Evolutionary conservation across 139 green algal species (phyloP).

Genomic region (Astrephomene gubernaculifera): DNA sequence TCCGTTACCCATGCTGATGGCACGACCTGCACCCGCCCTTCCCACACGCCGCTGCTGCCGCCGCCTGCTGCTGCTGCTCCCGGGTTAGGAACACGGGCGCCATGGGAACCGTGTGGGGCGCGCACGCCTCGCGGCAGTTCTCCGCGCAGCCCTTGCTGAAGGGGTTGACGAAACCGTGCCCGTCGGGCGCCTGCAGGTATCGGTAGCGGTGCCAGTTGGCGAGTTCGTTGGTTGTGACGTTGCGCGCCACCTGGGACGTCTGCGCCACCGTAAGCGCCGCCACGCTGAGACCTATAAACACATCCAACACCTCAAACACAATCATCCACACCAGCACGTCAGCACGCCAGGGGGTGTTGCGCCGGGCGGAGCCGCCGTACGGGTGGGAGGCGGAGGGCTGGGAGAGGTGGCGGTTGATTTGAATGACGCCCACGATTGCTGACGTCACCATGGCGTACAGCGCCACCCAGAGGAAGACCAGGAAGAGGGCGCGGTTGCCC

Average conservation of each 20-base stretch:
- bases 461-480: conserved; percentile 91
- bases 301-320: conserved; percentile 85
- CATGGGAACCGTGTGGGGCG: conserved; percentile 45
- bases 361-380: too few species aligned
- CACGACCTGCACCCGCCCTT: conserved; percentile 29
- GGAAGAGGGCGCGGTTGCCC: conserved; percentile 85
- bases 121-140: conserved; percentile 70
- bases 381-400: too few species aligned
- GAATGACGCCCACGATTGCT: conserved; percentile 62
- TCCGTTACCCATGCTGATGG: too few species aligned
- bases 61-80: neutral
- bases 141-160: conserved; percentile 57
- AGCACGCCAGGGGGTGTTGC: conserved; percentile 3
- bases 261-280: conserved; percentile 85
- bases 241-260: conserved; percentile 78
- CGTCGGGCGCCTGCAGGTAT: conserved; percentile 78
- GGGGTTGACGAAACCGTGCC: conserved; percentile 87
- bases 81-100: conserved; percentile 54
- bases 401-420: conserved; percentile 54
- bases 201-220: conserved; percentile 94
- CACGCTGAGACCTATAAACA: conserved; percentile 87
- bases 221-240: conserved; percentile 98
- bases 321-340: conserved; percentile 60
- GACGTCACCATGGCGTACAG: conserved; percentile 75
- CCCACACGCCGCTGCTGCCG: conserved; percentile 2